These are phyloP conservation scores for Sedum album DNA, from an alignment of 164 flowering plant genomes.

Conservation along the genomic window DNA sequence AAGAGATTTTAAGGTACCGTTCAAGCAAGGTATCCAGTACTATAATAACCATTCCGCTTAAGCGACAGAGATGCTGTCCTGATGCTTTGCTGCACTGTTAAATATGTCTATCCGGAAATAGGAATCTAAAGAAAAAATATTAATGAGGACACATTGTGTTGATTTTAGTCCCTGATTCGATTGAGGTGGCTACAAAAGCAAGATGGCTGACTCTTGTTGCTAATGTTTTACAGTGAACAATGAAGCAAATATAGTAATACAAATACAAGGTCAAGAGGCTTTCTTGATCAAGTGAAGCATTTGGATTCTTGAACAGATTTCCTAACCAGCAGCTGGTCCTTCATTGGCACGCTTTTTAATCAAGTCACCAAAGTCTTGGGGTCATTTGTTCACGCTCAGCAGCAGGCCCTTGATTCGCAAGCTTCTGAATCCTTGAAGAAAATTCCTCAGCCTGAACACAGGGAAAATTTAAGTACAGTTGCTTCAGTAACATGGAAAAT, in stretches of 20 bases:
- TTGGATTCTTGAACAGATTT: not conserved
- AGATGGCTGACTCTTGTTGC: not conserved
- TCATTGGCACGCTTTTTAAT: no score
- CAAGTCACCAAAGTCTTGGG: conserved; percentile 46
- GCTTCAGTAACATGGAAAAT: not conserved
- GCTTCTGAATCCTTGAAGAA: conserved; percentile 55
- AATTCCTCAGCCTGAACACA: conserved; percentile 59
- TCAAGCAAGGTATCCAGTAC: not conserved
- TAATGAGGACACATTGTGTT: not conserved
- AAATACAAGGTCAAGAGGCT: not conserved
- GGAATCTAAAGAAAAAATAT: not conserved
- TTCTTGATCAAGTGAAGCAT: not conserved
- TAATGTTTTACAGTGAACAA: not conserved
- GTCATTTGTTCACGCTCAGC: conserved; percentile 40
- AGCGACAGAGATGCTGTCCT: not conserved
- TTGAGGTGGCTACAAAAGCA: not conserved
- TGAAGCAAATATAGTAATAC: not conserved
- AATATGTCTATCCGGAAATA: not conserved
- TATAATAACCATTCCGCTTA: not conserved
- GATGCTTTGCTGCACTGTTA: not conserved
- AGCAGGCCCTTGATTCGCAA: conserved; percentile 50
- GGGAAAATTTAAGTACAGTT: not conserved
- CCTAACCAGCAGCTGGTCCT: no score
- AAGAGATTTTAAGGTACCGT: not conserved
- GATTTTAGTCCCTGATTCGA: not conserved